A percentile compares a stretch with the other conserved stretches of the same genome.
Evolutionary conservation across 2,329 filamentous ascomycete species (phyloP).

Genomic region (Aspergillus hortae): DNA sequence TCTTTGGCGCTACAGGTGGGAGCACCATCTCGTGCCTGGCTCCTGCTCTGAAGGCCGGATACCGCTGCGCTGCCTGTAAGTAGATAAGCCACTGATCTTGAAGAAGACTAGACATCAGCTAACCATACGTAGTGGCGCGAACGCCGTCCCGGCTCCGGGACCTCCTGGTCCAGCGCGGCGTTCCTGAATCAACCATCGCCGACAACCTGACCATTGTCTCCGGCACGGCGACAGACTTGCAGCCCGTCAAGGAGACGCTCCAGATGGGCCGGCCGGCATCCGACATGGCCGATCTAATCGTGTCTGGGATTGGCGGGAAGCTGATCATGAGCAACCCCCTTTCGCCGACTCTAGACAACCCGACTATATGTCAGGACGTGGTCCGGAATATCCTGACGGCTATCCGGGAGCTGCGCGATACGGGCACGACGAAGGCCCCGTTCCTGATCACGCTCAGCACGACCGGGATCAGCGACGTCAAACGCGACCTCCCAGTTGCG

Average conservation of each 20-base stretch:
- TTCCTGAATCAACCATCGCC: slow-evolving; percentile 34
- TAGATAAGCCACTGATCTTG: neutral
- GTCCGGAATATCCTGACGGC: slow-evolving; percentile 25
- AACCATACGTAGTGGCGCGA: slow-evolving; percentile 37
- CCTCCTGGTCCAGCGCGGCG: slow-evolving; percentile 39
- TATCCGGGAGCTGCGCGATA: neutral
- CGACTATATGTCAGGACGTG: slow-evolving; percentile 31
- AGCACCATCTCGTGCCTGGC: slow-evolving; percentile 44
- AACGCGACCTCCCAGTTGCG: slow-evolving; percentile 29
- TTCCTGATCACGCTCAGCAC: slow-evolving; percentile 30
- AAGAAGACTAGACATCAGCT: neutral
- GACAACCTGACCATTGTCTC: slow-evolving; percentile 46
- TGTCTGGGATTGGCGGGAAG: slow-evolving; percentile 46
- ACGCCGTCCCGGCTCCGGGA: slow-evolving; percentile 47
- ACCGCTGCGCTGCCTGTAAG: slow-evolving; percentile 41
- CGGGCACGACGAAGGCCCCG: slow-evolving; percentile 14
- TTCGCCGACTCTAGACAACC: slow-evolving; percentile 29
- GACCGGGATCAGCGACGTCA: slow-evolving; percentile 28
- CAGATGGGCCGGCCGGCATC: slow-evolving; percentile 11
- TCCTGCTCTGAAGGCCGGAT: slow-evolving; percentile 42
- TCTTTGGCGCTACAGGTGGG: slow-evolving; percentile 53
- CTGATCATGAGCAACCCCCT: slow-evolving; percentile 25
- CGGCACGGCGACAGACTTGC: slow-evolving; percentile 45
- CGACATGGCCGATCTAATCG: slow-evolving; percentile 38
- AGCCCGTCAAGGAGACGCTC: slow-evolving; percentile 37